Evolutionary conservation across 345 rosid genomes (phyloP).

Genomic region (rapeseed (Brassica napus)): DNA sequence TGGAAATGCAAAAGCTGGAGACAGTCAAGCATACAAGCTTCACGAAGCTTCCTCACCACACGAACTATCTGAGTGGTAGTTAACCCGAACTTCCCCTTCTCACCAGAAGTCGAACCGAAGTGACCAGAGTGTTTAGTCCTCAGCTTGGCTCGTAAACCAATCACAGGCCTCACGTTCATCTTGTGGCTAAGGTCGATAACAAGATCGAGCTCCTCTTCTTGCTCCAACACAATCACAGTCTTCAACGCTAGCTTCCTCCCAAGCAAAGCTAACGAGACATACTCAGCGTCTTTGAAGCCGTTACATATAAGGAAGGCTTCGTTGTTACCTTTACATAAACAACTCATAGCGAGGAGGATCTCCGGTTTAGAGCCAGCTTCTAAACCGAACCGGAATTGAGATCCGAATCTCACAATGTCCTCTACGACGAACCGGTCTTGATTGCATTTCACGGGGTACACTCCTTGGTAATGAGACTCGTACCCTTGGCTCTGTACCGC

Average conservation of each 20-base stretch:
- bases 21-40: conserved; percentile 75
- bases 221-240: conserved; percentile 86
- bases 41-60: conserved; percentile 65
- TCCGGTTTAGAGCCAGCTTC: conserved; percentile 99
- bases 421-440: conserved; percentile 88
- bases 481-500: conserved; percentile 65
- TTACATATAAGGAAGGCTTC: conserved; percentile 72
- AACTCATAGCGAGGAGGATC: conserved; percentile 86
- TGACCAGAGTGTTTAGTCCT: conserved; percentile 91
- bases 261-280: conserved; percentile 58
- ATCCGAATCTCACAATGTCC: conserved; percentile 80
- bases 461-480: conserved; percentile 82
- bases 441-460: conserved; percentile 93
- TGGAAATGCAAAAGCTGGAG: conserved; percentile 88
- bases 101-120: conserved; percentile 98
- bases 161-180: conserved; percentile 61
- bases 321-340: conserved; percentile 69
- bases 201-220: conserved; percentile 84
- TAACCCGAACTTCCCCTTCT: conserved; percentile 90
- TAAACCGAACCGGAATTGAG: conserved; percentile 72
- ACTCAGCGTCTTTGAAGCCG: conserved; percentile 87
- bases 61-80: conserved; percentile 74
- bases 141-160: conserved; percentile 83
- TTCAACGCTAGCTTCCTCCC: conserved; percentile 73
- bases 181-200: conserved; percentile 66